Conservation (phyloP, 352 stramenopile species). For the Blastocystis sp. region DNA sequence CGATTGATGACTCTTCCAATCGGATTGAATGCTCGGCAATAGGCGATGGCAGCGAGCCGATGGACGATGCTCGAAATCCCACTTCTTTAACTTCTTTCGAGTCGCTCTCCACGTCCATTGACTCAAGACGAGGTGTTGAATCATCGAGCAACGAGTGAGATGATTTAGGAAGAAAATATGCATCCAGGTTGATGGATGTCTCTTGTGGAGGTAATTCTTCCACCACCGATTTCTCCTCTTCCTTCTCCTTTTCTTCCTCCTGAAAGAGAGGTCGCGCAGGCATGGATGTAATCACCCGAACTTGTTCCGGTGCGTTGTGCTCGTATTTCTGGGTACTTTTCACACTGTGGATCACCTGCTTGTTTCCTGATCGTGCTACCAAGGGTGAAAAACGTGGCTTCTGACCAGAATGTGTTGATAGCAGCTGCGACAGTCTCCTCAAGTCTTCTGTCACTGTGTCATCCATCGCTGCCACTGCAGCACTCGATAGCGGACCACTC, state of each 20-base stretch:
- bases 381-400: slow-evolving; percentile 44
- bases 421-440: neutral
- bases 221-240: neutral
- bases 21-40: neutral
- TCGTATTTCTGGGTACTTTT: slow-evolving; percentile 46
- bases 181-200: neutral
- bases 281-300: neutral
- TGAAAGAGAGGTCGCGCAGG: neutral
- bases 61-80: neutral
- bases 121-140: neutral
- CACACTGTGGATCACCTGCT: slow-evolving; percentile 12
- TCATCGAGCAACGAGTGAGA: neutral
- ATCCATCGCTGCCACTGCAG: neutral
- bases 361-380: neutral
- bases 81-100: neutral
- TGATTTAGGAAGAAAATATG: neutral
- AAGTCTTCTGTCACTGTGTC: slow-evolving; percentile 12
- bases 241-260: neutral
- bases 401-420: neutral
- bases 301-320: neutral
- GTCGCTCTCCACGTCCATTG: neutral
- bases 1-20: neutral
- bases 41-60: neutral
- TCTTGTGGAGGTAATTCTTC: neutral
- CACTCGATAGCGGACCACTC: neutral